Evolutionary conservation across 1,139 yeast species (phyloP), one percentile per base, ranked within the genome.

Genomic region (Suhomyces guaymorum): DNA sequence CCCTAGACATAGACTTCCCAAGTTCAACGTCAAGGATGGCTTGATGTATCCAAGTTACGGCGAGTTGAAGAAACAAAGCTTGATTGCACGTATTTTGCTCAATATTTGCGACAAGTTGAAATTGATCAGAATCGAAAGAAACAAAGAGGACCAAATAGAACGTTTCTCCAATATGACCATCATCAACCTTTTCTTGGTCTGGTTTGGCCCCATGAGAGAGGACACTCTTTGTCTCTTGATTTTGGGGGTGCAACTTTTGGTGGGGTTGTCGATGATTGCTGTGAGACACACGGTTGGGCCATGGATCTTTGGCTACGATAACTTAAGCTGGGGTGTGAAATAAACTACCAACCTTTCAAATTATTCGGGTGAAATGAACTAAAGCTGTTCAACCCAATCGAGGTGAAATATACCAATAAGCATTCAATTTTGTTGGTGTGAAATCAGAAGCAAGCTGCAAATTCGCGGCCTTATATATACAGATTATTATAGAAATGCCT

Each of bases 1-100:
- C 55, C 99, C 99, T 18, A 75, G 99, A 49, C 99, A 92, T 57
- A 75, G 99, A 51, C 59, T 92, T 55, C 99, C 99, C 1, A 71
- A 67, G 45, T 84, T 87, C 51, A 78, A 87, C 48, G 66, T 63
- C 10, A 59, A 70, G 12, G 81, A 87, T 42, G 90, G 94, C 1
- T 61, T 82, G 31, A 70, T 92, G 71, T 79, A 86, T 49, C 92
- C 96, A n/a, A 69, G 75, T 41, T 66, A 46, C 41, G 75, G 66
- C 3, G 63, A 57, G 26, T 35, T 68, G 25, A 51, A 46, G 14
- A 39, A 21, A 11, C 20, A 25, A 2, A 11, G 29, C 5, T 23
- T 25, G 2, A 4, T 59, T 4, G 57, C 66, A 11, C 48, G 51
- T 1, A 43, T 57, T 0, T 42, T 71, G n/a, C 59, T 73, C 10